A percentile compares a stretch with the other conserved stretches of the same genome.
phyloP scores from a whole-genome alignment of 305 asterid genomes.

The Plantago lanceolata region DNA sequence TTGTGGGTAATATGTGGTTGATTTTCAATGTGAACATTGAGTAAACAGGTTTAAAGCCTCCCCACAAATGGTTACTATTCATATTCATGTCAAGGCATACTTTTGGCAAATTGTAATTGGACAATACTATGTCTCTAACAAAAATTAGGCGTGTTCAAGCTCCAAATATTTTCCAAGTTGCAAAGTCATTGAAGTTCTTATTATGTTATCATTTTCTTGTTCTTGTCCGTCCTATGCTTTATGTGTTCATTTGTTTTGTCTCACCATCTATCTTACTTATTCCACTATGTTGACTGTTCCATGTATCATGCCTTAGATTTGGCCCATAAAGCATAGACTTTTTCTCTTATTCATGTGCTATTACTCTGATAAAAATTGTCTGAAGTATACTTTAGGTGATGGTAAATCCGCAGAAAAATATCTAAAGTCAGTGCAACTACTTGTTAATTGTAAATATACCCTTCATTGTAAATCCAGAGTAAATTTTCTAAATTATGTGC shows the following conservation, averaged over 20 bases:
- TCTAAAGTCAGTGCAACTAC: neutral
- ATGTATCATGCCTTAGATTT: neutral
- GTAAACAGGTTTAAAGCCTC: too few relatives aligned
- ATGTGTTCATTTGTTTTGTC: neutral
- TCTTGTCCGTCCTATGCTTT: neutral
- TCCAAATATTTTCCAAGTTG: neutral
- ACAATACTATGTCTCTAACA: constrained; percentile 2
- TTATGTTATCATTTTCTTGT: neutral
- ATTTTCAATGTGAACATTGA: neutral
- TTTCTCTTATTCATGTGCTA: neutral
- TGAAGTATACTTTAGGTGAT: neutral
- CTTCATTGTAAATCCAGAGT: neutral
- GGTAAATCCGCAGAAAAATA: neutral
- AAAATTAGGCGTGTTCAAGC: constrained; percentile 2
- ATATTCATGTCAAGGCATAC: too few relatives aligned
- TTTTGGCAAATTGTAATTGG: neutral
- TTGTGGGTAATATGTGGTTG: neutral
- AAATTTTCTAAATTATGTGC: too few relatives aligned
- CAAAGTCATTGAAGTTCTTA: constrained; percentile 3
- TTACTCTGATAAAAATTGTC: neutral
- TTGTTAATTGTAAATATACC: neutral
- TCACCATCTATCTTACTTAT: neutral
- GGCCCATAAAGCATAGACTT: neutral
- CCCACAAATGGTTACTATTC: too few relatives aligned
- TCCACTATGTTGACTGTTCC: neutral